phyloP scores from a whole-genome alignment of 2,329 filamentous ascomycete genomes.

The Hyphodiscus sp. region DNA sequence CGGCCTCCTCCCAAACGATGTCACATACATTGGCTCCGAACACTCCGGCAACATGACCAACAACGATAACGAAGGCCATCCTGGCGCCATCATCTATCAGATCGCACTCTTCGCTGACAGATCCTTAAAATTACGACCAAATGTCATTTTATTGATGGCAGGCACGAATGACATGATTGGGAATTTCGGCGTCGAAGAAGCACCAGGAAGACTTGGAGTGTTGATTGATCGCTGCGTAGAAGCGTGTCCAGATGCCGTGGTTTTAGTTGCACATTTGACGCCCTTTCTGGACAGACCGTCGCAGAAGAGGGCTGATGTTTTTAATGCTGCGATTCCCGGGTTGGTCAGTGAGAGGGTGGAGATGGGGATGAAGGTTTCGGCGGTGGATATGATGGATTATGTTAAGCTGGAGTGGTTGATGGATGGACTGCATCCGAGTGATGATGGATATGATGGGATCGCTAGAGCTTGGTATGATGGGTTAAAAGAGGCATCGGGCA shows the following conservation, averaged over 20 bases:
- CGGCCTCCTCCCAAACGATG: slow-evolving; percentile 21
- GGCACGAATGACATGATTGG: slow-evolving; percentile 31
- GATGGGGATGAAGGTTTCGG: slow-evolving; percentile 6
- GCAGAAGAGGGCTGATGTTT: slow-evolving; percentile 2
- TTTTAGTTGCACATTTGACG: slow-evolving; percentile 34
- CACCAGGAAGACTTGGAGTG: slow-evolving; percentile 29
- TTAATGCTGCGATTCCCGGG: slow-evolving; percentile 14
- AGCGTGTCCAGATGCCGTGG: slow-evolving; percentile 27
- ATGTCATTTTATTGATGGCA: slow-evolving; percentile 29
- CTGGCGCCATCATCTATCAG: slow-evolving; percentile 28
- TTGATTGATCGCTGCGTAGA: slow-evolving; percentile 30
- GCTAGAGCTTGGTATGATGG: slow-evolving; percentile 10
- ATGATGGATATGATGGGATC: slow-evolving; percentile 17
- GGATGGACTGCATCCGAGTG: slow-evolving; percentile 18
- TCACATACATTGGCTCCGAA: slow-evolving; percentile 30
- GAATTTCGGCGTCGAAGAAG: slow-evolving; percentile 20
- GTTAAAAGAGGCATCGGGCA: slow-evolving; percentile 2
- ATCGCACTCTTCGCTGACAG: slow-evolving; percentile 19
- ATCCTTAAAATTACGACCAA: slow-evolving; percentile 22
- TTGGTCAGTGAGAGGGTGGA: slow-evolving; percentile 6
- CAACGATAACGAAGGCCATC: slow-evolving; percentile 30
- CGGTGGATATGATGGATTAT: slow-evolving; percentile 10
- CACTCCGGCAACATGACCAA: slow-evolving; percentile 29
- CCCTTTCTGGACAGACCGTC: slow-evolving; percentile 1
- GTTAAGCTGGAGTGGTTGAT: slow-evolving; percentile 4